phyloP scores from a whole-genome alignment of 2,329 filamentous ascomycete species.

The Xylaria hypoxylon region DNA sequence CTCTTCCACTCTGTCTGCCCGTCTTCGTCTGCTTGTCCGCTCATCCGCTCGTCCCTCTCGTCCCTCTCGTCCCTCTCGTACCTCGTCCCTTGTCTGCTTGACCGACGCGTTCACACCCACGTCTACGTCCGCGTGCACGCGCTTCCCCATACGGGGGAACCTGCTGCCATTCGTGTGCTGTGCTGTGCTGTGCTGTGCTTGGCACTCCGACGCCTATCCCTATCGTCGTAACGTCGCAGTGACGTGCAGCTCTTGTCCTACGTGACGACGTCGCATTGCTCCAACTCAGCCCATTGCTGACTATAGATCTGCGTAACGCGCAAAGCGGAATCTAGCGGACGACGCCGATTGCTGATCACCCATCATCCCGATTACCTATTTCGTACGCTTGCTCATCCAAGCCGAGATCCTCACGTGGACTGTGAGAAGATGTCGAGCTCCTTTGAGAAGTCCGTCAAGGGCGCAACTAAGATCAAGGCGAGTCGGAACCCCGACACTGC shows the following conservation, averaged over 20 bases:
- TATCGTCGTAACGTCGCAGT: constrained; percentile 25
- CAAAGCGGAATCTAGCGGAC: constrained; percentile 14
- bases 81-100: constrained; percentile 7
- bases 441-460: constrained; percentile 99
- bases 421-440: constrained; percentile 76
- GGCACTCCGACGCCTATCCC: background rate
- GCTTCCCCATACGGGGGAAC: background rate
- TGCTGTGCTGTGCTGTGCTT: constrained; percentile 21
- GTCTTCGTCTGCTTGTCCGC: constrained; percentile 8
- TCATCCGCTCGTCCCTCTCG: constrained; percentile 4
- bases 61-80: background rate
- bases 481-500: constrained; percentile 41
- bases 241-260: constrained; percentile 29
- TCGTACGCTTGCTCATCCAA: constrained; percentile 1
- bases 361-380: constrained; percentile 31
- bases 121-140: constrained; percentile 7
- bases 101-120: background rate
- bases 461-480: constrained; percentile 97
- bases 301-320: constrained; percentile 23
- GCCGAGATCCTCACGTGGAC: constrained; percentile 1
- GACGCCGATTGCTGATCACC: constrained; percentile 20
- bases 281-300: constrained; percentile 15
- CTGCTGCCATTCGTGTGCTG: constrained; percentile 21
- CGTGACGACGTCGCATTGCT: constrained; percentile 33
- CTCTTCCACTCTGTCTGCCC: constrained; percentile 22